Evolutionary conservation across 192 early-diverging fungal species (phyloP).

Genomic region (Rhizoclosmatium globosum): DNA sequence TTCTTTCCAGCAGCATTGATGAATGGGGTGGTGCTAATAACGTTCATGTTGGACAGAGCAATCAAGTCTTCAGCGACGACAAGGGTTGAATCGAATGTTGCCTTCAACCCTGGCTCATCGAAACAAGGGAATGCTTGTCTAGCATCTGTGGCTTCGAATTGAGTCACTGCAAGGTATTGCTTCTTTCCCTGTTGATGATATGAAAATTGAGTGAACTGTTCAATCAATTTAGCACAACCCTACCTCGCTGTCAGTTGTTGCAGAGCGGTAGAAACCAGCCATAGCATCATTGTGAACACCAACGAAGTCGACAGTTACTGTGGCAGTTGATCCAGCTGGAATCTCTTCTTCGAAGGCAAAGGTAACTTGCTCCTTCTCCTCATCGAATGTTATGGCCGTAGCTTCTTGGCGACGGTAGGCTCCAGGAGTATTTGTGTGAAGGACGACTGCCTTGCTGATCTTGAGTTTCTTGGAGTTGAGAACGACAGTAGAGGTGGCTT

Average conservation of each 20-base stretch:
- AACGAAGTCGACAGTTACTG: conserved; percentile 56
- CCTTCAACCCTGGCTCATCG: conserved; percentile 97
- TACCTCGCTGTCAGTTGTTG: conserved; percentile 67
- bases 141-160: conserved; percentile 94
- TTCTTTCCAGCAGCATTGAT: conserved; percentile 54
- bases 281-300: conserved; percentile 78
- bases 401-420: conserved; percentile 35
- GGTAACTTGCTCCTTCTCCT: conserved; percentile 53
- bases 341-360: conserved; percentile 57
- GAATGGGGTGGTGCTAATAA: conserved; percentile 62
- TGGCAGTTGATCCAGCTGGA: conserved; percentile 52
- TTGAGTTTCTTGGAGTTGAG: conserved; percentile 22
- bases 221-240: not conserved
- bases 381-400: conserved; percentile 48
- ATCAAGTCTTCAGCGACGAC: conserved; percentile 77
- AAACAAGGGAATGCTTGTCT: conserved; percentile 93
- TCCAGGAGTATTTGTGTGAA: not conserved
- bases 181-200: conserved; percentile 22
- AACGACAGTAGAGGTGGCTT: conserved; percentile 7
- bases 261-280: conserved; percentile 93
- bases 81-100: conserved; percentile 91
- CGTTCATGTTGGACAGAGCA: conserved; percentile 95
- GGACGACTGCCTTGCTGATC: conserved; percentile 22
- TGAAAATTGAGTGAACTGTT: not conserved
- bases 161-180: conserved; percentile 85